Conservation (phyloP, 2,329 filamentous ascomycete species). For the Atkinsonella texensis region DNA sequence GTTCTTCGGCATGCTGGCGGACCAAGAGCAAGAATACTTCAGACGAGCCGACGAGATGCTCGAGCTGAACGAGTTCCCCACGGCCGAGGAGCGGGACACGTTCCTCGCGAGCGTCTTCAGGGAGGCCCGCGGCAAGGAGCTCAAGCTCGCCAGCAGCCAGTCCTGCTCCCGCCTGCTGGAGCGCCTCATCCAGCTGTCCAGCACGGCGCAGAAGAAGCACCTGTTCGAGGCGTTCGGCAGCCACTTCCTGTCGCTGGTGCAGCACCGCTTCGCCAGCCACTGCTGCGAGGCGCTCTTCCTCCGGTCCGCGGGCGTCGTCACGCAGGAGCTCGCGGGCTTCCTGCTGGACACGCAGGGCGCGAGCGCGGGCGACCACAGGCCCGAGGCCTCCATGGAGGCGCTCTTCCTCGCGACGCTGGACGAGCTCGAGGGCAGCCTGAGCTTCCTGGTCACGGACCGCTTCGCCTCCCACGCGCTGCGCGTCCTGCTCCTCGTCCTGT, state of each 20-base stretch:
- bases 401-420: slow-evolving; percentile 74
- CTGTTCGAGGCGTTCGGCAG: slow-evolving; percentile 76
- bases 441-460: slow-evolving; percentile 70
- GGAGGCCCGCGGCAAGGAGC: slow-evolving; percentile 82
- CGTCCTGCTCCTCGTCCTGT: slow-evolving; percentile 73
- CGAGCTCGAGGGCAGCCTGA: slow-evolving; percentile 77
- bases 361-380: slow-evolving; percentile 29
- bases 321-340: slow-evolving; percentile 51
- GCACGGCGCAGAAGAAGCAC: slow-evolving; percentile 67
- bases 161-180: slow-evolving; percentile 92
- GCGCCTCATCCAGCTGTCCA: slow-evolving; percentile 72
- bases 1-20: slow-evolving; percentile 88
- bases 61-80: slow-evolving; percentile 76
- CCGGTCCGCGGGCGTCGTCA: slow-evolving; percentile 66
- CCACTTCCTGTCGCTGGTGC: slow-evolving; percentile 80
- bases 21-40: slow-evolving; percentile 94
- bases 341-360: slow-evolving; percentile 32
- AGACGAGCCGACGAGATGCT: slow-evolving; percentile 79
- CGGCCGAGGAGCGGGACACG: slow-evolving; percentile 55
- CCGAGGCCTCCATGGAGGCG: slow-evolving; percentile 62
- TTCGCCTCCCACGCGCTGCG: slow-evolving; percentile 89
- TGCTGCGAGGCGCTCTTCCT: slow-evolving; percentile 92
- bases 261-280: slow-evolving; percentile 93
- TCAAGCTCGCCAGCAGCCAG: slow-evolving; percentile 93
- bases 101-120: slow-evolving; percentile 74